Evolutionary conservation across 164 flowering plant genomes (phyloP), one percentile per base, ranked within the genome.

Genomic region (Vitis riparia): DNA sequence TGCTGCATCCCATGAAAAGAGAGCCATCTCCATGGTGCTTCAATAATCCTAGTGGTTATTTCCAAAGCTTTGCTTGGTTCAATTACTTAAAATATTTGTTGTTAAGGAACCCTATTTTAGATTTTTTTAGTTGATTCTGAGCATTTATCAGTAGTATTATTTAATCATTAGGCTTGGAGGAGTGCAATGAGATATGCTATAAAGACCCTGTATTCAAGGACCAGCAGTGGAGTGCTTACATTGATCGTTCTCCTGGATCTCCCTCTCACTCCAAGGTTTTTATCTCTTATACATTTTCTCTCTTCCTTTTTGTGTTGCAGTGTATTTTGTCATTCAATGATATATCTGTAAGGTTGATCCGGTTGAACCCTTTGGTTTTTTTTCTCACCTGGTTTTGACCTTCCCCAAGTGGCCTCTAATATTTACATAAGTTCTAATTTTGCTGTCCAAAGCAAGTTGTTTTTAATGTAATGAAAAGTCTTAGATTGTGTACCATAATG

Each of bases 201-300:
- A 94, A 94, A 87, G 97, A 94, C 68, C 98, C 97, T 65, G 98
- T 94, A 66, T 75, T 94, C 0, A 94, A 92, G 81, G 91, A 92
- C 79, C 88, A 70, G 16, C 84, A 88, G 62, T 94, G 98, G 97
- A 94, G 95, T 87, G 92, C 98, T 75, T 92, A 82, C 74, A 88
- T 92, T 76, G 98, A 94, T 59, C 92, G 98, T 53, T 94, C 98
- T 72, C 98, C 98, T 74, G 98, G 97, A 69, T 78, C 88, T 72
- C 89, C 84, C 57, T 75, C 61, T 71, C 85, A 85, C 75, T 92
- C 97, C 7, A 79, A 75, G 92, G 97, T 89, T 79, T 68, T 52
- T 53, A 51, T 8, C 12, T 19, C 60, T 52, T 70, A 15, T 32
- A 15, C 5, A 55, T 15, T 11, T 30, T 62, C 56, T 68, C 7